Evolutionary conservation across 1,284 basidiomycete species (phyloP).

Genomic region (Peniophora sp.): DNA sequence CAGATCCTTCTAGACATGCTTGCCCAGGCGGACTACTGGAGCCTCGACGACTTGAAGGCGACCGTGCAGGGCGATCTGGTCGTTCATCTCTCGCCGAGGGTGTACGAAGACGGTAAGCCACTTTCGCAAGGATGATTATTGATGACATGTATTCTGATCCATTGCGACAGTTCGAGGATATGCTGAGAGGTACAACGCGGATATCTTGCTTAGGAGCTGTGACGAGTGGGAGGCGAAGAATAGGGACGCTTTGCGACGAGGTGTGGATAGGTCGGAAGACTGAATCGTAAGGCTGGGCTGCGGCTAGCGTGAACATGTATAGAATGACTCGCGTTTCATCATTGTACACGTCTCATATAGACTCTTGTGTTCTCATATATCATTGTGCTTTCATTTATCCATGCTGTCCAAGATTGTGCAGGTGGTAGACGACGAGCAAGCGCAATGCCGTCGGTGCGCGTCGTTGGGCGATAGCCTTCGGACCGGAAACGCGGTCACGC

Average conservation of each 20-base stretch:
- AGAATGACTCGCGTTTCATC: too few species aligned
- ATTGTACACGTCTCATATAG: too few species aligned
- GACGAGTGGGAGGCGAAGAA: slow-evolving; percentile 7
- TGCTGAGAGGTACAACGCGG: slow-evolving; percentile 3
- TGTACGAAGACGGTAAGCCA: slow-evolving; percentile 7
- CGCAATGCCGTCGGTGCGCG: too few species aligned
- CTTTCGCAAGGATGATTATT: not conserved
- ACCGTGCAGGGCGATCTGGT: slow-evolving; percentile 7
- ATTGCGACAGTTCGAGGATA: slow-evolving; percentile 3
- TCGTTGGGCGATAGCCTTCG: too few species aligned
- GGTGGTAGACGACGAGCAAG: too few species aligned
- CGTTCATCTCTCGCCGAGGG: slow-evolving; percentile 6
- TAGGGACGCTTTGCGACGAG: slow-evolving; percentile 1
- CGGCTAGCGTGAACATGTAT: too few species aligned
- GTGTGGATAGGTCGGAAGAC: too few species aligned
- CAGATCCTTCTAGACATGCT: slow-evolving; percentile 8
- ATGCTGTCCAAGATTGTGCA: too few species aligned
- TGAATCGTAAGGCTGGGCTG: too few species aligned
- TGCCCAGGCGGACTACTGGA: slow-evolving; percentile 10
- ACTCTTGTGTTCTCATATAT: too few species aligned
- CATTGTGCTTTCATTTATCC: too few species aligned
- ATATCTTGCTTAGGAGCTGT: slow-evolving; percentile 3
- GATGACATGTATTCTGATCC: not conserved
- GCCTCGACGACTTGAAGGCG: slow-evolving; percentile 6
- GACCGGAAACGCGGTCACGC: too few species aligned